Evolutionary conservation across 495 filamentous ascomycete species (phyloP).

Genomic region (Aspergillus heteromorphus): DNA sequence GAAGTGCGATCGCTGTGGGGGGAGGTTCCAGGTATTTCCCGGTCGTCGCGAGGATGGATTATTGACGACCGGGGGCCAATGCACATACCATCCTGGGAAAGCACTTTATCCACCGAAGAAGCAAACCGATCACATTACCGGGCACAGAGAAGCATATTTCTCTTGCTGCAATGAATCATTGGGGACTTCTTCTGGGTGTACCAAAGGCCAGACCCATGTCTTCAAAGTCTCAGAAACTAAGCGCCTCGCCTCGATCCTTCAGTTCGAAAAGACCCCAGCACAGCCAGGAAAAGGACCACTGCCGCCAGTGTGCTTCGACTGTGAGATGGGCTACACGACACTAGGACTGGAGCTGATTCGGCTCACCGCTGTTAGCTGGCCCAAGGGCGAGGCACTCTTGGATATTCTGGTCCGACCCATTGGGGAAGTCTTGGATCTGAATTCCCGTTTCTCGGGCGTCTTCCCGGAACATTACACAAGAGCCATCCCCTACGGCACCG

Average conservation of each 20-base stretch:
- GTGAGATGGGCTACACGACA: constrained; percentile 95
- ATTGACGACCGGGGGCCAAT: constrained; percentile 68
- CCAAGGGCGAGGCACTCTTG: constrained; percentile 62
- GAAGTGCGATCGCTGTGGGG: constrained; percentile 77
- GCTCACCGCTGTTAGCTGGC: constrained; percentile 83
- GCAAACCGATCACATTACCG: constrained; percentile 41
- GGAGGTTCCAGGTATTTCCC: constrained; percentile 88
- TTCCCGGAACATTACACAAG: constrained; percentile 64
- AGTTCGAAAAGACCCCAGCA: constrained; percentile 70
- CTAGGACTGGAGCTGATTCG: constrained; percentile 83
- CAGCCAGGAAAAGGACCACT: constrained; percentile 39
- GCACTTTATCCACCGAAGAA: constrained; percentile 46
- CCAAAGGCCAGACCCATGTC: constrained; percentile 64
- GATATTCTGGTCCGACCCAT: constrained; percentile 83
- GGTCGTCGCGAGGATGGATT: constrained; percentile 78
- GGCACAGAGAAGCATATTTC: constrained; percentile 51
- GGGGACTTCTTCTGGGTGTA: constrained; percentile 69
- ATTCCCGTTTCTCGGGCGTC: constrained; percentile 84
- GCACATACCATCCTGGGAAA: constrained; percentile 72
- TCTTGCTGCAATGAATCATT: constrained; percentile 71
- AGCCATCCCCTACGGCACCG: constrained; percentile 54
- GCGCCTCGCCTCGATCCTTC: constrained; percentile 68
- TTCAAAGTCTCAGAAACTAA: constrained; percentile 78
- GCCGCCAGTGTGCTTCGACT: constrained; percentile 74
- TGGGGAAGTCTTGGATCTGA: constrained; percentile 82